These are phyloP conservation scores for Aspergillus latus DNA, from an alignment of 2,329 filamentous ascomycete species.

Conservation along the genomic window DNA sequence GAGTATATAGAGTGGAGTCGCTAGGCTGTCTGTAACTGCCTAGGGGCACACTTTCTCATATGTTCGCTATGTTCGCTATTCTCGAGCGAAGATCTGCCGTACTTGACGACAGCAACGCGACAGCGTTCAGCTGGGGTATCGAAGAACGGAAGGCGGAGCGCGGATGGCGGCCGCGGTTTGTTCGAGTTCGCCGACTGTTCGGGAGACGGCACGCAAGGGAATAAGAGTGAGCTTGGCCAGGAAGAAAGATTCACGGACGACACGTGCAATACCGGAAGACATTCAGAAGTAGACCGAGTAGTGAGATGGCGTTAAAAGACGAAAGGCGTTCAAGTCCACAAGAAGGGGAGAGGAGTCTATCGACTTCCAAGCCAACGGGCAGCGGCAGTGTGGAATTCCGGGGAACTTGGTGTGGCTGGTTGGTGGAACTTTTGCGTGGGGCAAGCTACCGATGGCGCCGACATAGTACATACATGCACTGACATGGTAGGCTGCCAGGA, in stretches of 20 bases:
- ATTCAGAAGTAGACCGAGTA: background rate
- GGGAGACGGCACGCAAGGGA: background rate
- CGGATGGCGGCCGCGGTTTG: background rate
- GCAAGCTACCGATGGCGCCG: conserved; percentile 10
- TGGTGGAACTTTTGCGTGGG: conserved; percentile 14
- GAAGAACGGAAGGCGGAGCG: background rate
- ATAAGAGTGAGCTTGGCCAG: background rate
- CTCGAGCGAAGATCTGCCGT: background rate
- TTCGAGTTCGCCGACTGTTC: background rate
- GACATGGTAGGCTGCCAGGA: background rate
- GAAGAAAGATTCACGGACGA: background rate
- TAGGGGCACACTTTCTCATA: background rate
- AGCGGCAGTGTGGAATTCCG: background rate
- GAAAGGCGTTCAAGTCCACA: background rate
- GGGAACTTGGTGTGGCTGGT: conserved; percentile 12
- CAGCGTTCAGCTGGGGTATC: background rate
- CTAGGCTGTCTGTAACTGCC: background rate
- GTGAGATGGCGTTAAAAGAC: background rate
- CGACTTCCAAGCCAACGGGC: background rate
- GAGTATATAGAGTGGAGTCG: background rate
- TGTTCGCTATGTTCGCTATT: too few species aligned
- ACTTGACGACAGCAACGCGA: background rate
- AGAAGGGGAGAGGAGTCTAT: background rate
- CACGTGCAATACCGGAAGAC: background rate
- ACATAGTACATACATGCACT: too few species aligned